Conservation (phyloP, 2,329 filamentous ascomycete genomes). For the Cercospora beticola region DNA sequence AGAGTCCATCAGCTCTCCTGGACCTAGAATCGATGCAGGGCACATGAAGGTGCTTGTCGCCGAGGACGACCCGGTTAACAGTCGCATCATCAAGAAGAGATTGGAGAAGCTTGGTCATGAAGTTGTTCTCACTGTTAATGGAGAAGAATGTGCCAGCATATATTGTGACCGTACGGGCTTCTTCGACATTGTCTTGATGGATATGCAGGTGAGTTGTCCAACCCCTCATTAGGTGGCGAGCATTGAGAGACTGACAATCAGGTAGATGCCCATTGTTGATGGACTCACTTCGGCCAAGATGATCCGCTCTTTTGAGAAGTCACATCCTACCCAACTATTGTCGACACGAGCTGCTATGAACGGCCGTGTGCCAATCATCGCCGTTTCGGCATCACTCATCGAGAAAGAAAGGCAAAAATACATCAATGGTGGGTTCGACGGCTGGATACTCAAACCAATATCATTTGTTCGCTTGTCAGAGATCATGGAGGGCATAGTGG, state of each 20-base stretch:
- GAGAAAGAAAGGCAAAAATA: constrained; percentile 70
- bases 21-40: constrained; percentile 32
- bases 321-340: constrained; percentile 50
- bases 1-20: background rate
- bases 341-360: constrained; percentile 62
- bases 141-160: constrained; percentile 74
- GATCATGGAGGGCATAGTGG: constrained; percentile 68
- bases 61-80: constrained; percentile 86
- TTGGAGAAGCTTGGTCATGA: constrained; percentile 73
- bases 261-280: constrained; percentile 87
- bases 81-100: constrained; percentile 75
- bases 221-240: background rate
- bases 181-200: constrained; percentile 85
- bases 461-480: constrained; percentile 72
- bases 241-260: constrained; percentile 19
- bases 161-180: constrained; percentile 62
- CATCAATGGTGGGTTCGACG: constrained; percentile 77
- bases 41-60: constrained; percentile 71
- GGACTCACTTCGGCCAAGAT: constrained; percentile 78
- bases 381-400: constrained; percentile 77
- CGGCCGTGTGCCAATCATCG: constrained; percentile 75
- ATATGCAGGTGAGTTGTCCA: constrained; percentile 70
- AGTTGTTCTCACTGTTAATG: constrained; percentile 73
- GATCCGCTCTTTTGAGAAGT: constrained; percentile 71
- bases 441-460: constrained; percentile 87